Conservation (phyloP, 2,329 filamentous ascomycete species). For the Geosmithia morbida region DNA sequence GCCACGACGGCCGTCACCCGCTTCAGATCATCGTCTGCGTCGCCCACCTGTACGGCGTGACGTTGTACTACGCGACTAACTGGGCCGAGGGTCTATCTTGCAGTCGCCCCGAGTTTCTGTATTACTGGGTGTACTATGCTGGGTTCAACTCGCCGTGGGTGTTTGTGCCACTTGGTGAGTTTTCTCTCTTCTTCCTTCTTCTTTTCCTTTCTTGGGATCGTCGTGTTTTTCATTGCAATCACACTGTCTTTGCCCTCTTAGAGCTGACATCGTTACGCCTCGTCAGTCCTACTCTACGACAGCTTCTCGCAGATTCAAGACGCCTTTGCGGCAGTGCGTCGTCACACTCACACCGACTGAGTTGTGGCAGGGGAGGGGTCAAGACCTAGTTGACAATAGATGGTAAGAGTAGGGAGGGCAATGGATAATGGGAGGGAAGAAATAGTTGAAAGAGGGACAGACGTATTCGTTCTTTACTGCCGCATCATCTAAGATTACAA, state of each 20-base stretch:
- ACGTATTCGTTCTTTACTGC: no score
- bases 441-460: no score
- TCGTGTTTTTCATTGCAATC: no score
- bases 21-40: conserved; percentile 35
- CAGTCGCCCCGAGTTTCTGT: conserved; percentile 43
- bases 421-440: no score
- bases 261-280: not conserved
- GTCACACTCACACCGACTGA: not conserved
- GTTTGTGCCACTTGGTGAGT: conserved; percentile 38
- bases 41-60: conserved; percentile 46
- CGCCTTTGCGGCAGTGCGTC: conserved; percentile 12
- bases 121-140: conserved; percentile 50
- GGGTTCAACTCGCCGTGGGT: conserved; percentile 48
- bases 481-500: no score
- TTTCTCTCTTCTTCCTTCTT: not conserved
- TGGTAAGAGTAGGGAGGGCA: no score
- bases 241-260: not conserved
- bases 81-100: conserved; percentile 34
- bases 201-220: no score
- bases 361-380: no score
- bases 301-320: conserved; percentile 12
- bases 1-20: conserved; percentile 28
- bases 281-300: conserved; percentile 15
- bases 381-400: no score
- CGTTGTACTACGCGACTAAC: conserved; percentile 47